These are phyloP conservation scores for Mucor indicus DNA, from an alignment of 371 early-diverging fungal species.

Conservation along the genomic window DNA sequence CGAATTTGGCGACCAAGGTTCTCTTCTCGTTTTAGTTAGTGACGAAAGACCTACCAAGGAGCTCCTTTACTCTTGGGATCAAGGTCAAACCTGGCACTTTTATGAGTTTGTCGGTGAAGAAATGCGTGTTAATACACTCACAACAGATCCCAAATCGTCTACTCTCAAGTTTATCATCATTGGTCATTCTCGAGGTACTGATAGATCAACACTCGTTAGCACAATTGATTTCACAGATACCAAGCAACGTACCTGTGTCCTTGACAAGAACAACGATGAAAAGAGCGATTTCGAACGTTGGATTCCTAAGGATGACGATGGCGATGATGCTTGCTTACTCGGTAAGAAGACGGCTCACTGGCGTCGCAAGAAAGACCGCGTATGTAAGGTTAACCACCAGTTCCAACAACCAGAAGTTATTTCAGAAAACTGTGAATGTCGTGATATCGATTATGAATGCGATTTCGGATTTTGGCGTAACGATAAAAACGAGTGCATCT, in stretches of 20 bases:
- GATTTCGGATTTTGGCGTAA: slow-evolving; percentile 78
- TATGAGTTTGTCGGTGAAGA: slow-evolving; percentile 44
- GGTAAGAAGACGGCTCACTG: slow-evolving; percentile 59
- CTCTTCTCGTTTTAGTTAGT: slow-evolving; percentile 62
- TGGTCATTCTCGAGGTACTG: slow-evolving; percentile 31
- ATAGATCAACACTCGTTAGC: slow-evolving; percentile 31
- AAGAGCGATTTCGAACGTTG: slow-evolving; percentile 79
- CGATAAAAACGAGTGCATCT: slow-evolving; percentile 57
- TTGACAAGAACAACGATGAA: slow-evolving; percentile 48
- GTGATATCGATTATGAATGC: slow-evolving; percentile 75
- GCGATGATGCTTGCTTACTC: slow-evolving; percentile 42
- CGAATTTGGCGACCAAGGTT: slow-evolving; percentile 85
- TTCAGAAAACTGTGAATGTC: slow-evolving; percentile 62
- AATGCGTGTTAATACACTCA: slow-evolving; percentile 50
- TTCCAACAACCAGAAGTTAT: slow-evolving; percentile 57
- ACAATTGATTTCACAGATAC: slow-evolving; percentile 44
- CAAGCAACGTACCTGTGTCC: slow-evolving; percentile 43
- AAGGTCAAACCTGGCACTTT: slow-evolving; percentile 65
- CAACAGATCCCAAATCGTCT: slow-evolving; percentile 57
- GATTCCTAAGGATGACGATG: slow-evolving; percentile 63
- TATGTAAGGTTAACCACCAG: slow-evolving; percentile 69
- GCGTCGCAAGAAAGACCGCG: slow-evolving; percentile 75
- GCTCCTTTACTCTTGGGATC: slow-evolving; percentile 63
- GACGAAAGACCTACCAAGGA: slow-evolving; percentile 74
- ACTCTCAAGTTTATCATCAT: slow-evolving; percentile 58